Percentiles rank a stretch among this genome's conserved stretches.
phyloP scores from a whole-genome alignment of 2,329 filamentous ascomycete species.

The Geosmithia flava region DNA sequence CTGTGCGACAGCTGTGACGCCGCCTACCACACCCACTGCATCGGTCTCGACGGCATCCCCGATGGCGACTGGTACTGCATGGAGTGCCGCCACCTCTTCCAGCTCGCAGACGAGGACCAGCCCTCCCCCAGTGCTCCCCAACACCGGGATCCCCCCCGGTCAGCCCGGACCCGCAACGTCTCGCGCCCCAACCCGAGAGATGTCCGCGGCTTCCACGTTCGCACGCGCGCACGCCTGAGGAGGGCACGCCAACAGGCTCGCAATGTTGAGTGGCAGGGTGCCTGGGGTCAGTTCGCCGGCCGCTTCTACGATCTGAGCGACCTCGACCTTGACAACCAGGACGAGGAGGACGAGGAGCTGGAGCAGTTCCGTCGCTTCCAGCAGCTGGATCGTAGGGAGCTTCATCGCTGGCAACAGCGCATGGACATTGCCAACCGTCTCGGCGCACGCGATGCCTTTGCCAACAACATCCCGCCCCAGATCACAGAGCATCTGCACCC shows the following conservation, averaged over 20 bases:
- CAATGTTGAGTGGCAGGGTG: conserved; percentile 77
- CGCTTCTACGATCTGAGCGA: conserved; percentile 46
- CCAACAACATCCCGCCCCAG: conserved; percentile 40
- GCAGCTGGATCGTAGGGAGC: conserved; percentile 43
- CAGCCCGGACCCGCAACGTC: conserved; percentile 9
- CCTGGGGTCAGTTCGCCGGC: conserved; percentile 57
- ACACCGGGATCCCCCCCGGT: neutral
- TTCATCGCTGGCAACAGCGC: conserved; percentile 70
- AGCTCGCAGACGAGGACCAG: conserved; percentile 17
- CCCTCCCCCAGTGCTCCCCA: neutral
- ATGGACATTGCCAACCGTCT: conserved; percentile 71
- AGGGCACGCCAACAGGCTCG: conserved; percentile 49
- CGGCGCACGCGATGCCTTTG: conserved; percentile 62
- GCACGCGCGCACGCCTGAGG: conserved; percentile 46
- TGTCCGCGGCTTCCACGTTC: conserved; percentile 23
- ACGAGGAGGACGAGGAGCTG: conserved; percentile 59
- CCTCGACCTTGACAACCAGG: conserved; percentile 26
- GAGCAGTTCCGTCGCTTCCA: conserved; percentile 41
- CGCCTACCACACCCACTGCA: conserved; percentile 83
- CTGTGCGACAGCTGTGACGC: conserved; percentile 87
- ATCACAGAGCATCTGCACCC: conserved; percentile 52
- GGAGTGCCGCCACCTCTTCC: conserved; percentile 51
- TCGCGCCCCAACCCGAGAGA: conserved; percentile 18
- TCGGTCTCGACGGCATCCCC: conserved; percentile 69
- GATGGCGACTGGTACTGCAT: conserved; percentile 83